Evolutionary conservation across 164 flowering plant genomes (phyloP), one percentile per base, ranked within the genome.

Genomic region (Cinnamomum chago): DNA sequence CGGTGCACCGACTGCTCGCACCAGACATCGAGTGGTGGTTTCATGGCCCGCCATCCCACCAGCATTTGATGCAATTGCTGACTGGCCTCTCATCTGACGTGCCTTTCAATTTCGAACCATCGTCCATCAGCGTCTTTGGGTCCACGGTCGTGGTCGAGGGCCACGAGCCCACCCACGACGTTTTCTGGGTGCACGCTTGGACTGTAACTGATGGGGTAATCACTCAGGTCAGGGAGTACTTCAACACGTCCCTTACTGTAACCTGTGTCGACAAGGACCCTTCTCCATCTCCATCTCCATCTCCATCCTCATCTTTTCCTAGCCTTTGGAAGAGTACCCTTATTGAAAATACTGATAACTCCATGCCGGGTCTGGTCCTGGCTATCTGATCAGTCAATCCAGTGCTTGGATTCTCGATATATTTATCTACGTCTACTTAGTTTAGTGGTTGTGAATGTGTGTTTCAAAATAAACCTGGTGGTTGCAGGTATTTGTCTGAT

Each of bases 1-100:
- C 88, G 11, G 89, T 93, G 50, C 88, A 86, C 79, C 75, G 77
- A 40, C 79, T 91, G n/a, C 84, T 93, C 18, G 92, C 89, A 65
- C 79, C 94, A 0, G 97, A 91, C 79, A 86, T 93, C 58, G 96
- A 93, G 89, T 91, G 96, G 96, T 90, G 94, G 94, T 93, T 93
- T 85, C 96, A 92, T 79, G 97, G 95, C 73, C 97, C 97, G 0
- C 97, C 95, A 1, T 50, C 90, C 13, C 90, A 88, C 85, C 97
- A 93, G 81, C 87, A 81, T 84, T 65, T 93, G 94, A 90, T 91
- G 93, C 93, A 85, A 78, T 78, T 93, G 30, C 89, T 89, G 74
- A 89, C 95, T 23, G 95, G 95, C 17, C 20, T 55, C n/a, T 55
- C 60, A 55, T 55, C 60, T 15, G 18, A 55, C 20, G 50, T 28